phyloP scores from a whole-genome alignment of 768 basidiomycete genomes.

The Russula vinacea region DNA sequence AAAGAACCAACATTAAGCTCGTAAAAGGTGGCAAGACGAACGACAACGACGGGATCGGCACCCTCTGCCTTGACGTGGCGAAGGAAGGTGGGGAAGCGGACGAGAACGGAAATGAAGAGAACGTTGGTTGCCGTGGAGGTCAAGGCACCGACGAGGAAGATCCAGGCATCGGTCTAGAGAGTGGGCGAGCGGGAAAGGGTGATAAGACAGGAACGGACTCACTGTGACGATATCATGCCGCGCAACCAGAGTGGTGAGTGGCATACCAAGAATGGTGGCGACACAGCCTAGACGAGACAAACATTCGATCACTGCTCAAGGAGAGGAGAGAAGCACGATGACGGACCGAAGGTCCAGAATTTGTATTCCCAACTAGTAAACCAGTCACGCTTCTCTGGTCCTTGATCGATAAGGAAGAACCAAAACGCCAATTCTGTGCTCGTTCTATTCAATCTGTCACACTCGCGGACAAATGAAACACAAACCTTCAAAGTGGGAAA shows the following conservation, averaged over 20 bases:
- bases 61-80: slow-evolving; percentile 67
- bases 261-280: slow-evolving; percentile 66
- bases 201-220: slow-evolving; percentile 14
- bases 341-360: slow-evolving; percentile 65
- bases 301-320: neutral
- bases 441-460: neutral
- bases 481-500: slow-evolving; percentile 79
- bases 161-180: slow-evolving; percentile 63
- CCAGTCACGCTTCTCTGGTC: slow-evolving; percentile 67
- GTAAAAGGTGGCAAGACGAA: slow-evolving; percentile 71
- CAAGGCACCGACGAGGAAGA: slow-evolving; percentile 68
- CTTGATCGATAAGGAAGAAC: slow-evolving; percentile 79
- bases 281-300: slow-evolving; percentile 50
- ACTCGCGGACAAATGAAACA: neutral
- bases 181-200: neutral
- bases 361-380: slow-evolving; percentile 78
- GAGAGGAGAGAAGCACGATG: neutral
- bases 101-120: slow-evolving; percentile 67
- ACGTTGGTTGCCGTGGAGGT: slow-evolving; percentile 66
- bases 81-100: slow-evolving; percentile 68
- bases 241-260: slow-evolving; percentile 59
- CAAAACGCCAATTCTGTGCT: slow-evolving; percentile 70
- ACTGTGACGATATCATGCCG: slow-evolving; percentile 60
- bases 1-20: slow-evolving; percentile 63
- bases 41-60: slow-evolving; percentile 69